phyloP scores from a whole-genome alignment of 2,329 filamentous ascomycete genomes.

The Botrytis byssoidea region DNA sequence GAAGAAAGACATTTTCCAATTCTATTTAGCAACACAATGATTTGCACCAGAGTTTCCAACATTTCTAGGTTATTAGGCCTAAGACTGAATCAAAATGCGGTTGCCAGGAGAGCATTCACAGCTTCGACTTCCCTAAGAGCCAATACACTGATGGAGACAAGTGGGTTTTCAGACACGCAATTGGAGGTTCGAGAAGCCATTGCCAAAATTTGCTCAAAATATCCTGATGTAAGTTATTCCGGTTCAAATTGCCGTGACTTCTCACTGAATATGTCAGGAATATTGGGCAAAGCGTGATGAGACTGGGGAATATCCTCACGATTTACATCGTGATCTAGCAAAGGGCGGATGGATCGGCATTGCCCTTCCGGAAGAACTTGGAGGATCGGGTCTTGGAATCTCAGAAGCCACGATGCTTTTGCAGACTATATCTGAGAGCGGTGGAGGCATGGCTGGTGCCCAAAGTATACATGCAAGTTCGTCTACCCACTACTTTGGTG shows the following conservation, averaged over 20 bases:
- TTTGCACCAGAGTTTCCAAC: conserved; percentile 7
- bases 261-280: conserved; percentile 40
- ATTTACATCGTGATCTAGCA: conserved; percentile 73
- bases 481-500: background rate
- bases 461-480: conserved; percentile 58
- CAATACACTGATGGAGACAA: conserved; percentile 63
- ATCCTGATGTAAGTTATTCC: conserved; percentile 54
- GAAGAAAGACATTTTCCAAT: background rate
- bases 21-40: background rate
- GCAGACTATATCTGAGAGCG: conserved; percentile 74
- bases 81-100: background rate
- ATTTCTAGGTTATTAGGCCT: background rate
- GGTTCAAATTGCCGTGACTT: background rate
- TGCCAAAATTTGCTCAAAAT: conserved; percentile 64
- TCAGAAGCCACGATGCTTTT: conserved; percentile 86
- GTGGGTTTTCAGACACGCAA: conserved; percentile 71
- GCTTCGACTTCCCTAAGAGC: conserved; percentile 24
- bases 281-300: conserved; percentile 78
- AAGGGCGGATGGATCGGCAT: conserved; percentile 80
- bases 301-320: conserved; percentile 66
- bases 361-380: conserved; percentile 70
- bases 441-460: conserved; percentile 73
- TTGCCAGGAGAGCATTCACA: conserved; percentile 27
- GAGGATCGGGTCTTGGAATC: conserved; percentile 73
- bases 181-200: conserved; percentile 70